Base-by-base conservation (phyloP, 371 early-diverging fungal genomes). In the Rozella allomycis region DNA sequence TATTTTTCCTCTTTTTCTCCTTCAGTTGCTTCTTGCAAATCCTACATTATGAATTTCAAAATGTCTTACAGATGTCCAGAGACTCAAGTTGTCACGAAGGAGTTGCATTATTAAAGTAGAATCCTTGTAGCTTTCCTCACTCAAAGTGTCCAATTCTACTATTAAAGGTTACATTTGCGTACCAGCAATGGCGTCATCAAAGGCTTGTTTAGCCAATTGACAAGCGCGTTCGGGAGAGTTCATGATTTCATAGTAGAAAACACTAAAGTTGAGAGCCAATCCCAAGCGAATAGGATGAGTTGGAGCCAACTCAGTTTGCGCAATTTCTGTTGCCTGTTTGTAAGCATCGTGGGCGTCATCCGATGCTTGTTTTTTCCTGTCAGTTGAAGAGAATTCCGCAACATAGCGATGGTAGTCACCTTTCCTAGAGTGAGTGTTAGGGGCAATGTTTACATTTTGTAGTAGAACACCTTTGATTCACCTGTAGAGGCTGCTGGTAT, bases 81-180 rank as follows among this genome's bases (percentile, higher is more conserved):
- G 74, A 30, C 98, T 96, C 49, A 98, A 61, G 73, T 98, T 98
- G 59, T 98, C 99, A 52, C 98, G 72, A 45, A 98, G 69, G 37
- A 97, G 70, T 67, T 98, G 99, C 98, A 98, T 97, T 67, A 98
- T 98, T 41, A 98, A 72, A 26, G 99, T 97, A 36, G 87, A 87
- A 66, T 98, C 98, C 75, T 97, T 97, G 85, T 98, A 98, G 41
- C 83, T 82, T 54, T 97, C 97, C 64, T 98, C 99, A 52, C 77
- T 77, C 33, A 98, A 70, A 47, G 80, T 80, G 67, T 98, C 99
- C 47, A 98, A 67, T 60, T 93, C 96, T n/a, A n/a, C n/a, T n/a
- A n/a, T n/a, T n/a, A n/a, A n/a, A n/a, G n/a, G n/a, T n/a, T n/a
- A n/a, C n/a, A n/a, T n/a, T n/a, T n/a, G n/a, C n/a, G n/a, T n/a